Base-by-base conservation (phyloP, 495 filamentous ascomycete genomes). In the Annulohypoxylon nitens region DNA sequence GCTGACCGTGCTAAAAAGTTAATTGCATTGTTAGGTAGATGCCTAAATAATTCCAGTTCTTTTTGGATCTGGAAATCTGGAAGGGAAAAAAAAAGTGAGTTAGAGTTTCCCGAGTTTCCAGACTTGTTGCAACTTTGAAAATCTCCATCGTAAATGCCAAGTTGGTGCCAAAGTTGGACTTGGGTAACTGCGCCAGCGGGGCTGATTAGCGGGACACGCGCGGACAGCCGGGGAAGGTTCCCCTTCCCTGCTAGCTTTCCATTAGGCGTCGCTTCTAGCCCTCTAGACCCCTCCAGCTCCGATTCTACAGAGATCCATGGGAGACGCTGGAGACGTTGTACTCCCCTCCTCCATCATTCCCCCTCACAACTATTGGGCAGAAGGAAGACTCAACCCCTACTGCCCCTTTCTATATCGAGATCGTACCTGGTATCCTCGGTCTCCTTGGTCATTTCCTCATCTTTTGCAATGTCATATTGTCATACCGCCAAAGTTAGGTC, bases 141-240 rank as follows among this genome's bases (percentile, higher is more conserved):
- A 12, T 30, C 57, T 47, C 41, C 57, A 57, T 61, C 51, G 48
- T 54, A 61, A 55, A 34, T 58, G 67, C 61, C 54, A 64, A 34
- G 50, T 47, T 64, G 58, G 59, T 20, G 33, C n/a, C 36, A 16
- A 43, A n/a, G 36, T 57, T 53, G 64, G 23, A 53, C 54, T 26
- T 50, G 48, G 41, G 50, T 64, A 20, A 26, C 20, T 41, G 61
- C 50, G 63, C 43, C 69, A 58, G 69, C 69, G 62, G 69, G 69
- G 69, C 69, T 62, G 69, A 62, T 67, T 71, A 67, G 69, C 62
- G 62, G 66, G 69, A 67, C 48, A 7, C 50, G 16, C 57, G 63
- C 69, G 69, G 69, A 58, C 63, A 57, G 18, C 58, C 62, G 69
- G 69, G 50, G 39, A 57, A 48, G 37, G 9, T 61, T 34, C 68